Conservation (phyloP, 306 rosid species). For the Pyrus bretschneideri region DNA sequence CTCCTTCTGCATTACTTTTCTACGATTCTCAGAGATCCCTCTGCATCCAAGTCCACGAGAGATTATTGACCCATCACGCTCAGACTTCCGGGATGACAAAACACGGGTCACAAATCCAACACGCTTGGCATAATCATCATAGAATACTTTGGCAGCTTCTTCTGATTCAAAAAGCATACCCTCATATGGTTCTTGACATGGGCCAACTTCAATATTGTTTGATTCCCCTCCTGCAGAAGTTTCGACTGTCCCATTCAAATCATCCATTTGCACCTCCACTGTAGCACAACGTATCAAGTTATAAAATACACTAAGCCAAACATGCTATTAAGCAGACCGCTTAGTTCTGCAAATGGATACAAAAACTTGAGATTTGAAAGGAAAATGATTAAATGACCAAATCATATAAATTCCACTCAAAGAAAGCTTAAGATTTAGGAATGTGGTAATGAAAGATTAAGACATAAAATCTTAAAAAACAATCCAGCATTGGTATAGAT, state of each 20-base stretch:
- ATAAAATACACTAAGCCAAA: not conserved
- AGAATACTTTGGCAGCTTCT: constrained; percentile 27
- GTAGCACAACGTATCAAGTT: constrained; percentile 5
- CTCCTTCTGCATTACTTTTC: constrained; percentile 5
- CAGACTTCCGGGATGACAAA: constrained; percentile 34
- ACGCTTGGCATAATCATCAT: constrained; percentile 22
- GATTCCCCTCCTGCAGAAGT: constrained; percentile 23
- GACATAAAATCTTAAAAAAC: not conserved
- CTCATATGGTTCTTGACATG: constrained; percentile 27
- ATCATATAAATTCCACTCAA: not conserved
- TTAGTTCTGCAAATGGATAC: not conserved
- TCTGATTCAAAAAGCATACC: constrained; percentile 26
- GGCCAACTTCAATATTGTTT: constrained; percentile 14
- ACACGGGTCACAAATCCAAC: constrained; percentile 30
- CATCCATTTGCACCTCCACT: constrained; percentile 28
- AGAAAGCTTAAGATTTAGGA: not conserved
- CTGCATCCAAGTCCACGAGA: constrained; percentile 37
- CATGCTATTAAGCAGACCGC: not conserved
- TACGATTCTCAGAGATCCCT: constrained; percentile 16
- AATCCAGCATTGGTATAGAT: not conserved
- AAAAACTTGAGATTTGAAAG: not conserved
- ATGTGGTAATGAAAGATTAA: not conserved
- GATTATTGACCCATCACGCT: constrained; percentile 30
- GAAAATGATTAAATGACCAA: not conserved
- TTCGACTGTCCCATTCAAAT: constrained; percentile 16